A percentile compares a stretch with the other conserved stretches of the same genome.
Conservation (phyloP, 164 flowering plant genomes). For the Stephania yunnanensis region DNA sequence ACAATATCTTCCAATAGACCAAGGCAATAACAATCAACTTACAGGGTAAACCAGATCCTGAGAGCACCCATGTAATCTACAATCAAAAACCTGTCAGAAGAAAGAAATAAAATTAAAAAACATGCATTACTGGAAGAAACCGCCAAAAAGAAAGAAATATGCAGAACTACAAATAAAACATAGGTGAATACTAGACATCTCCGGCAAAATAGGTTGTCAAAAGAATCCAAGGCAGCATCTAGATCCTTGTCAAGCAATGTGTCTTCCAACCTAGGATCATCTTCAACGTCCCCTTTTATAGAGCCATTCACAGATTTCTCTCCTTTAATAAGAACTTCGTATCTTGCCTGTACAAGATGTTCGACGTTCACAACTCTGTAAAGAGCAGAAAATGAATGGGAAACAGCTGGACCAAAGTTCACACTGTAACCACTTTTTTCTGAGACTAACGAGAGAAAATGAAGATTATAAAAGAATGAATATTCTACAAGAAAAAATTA, state of each 20-base stretch:
- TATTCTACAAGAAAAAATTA: neutral
- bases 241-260: constrained; percentile 74
- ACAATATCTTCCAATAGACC: neutral
- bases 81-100: constrained; percentile 80
- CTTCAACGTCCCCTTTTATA: constrained; percentile 32
- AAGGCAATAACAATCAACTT: constrained; percentile 23
- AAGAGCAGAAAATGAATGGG: constrained; percentile 77
- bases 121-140: constrained; percentile 1
- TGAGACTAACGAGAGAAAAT: constrained; percentile 19
- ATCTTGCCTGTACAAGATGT: constrained; percentile 99
- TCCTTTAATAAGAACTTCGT: constrained; percentile 49
- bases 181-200: constrained; percentile 62
- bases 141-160: neutral
- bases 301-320: constrained; percentile 26
- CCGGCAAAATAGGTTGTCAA: constrained; percentile 88
- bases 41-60: constrained; percentile 96
- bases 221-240: constrained; percentile 86
- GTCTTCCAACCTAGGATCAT: constrained; percentile 30
- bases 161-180: neutral
- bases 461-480: neutral
- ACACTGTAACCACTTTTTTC: constrained; percentile 44
- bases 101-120: constrained; percentile 7
- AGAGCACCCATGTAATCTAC: constrained; percentile 97
- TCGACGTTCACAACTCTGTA: constrained; percentile 90
- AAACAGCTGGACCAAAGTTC: constrained; percentile 71